Evolutionary conservation across 2,329 filamentous ascomycete species (phyloP), one percentile per base, ranked within the genome.

Genomic region (Conoideocrella luteorostrata): DNA sequence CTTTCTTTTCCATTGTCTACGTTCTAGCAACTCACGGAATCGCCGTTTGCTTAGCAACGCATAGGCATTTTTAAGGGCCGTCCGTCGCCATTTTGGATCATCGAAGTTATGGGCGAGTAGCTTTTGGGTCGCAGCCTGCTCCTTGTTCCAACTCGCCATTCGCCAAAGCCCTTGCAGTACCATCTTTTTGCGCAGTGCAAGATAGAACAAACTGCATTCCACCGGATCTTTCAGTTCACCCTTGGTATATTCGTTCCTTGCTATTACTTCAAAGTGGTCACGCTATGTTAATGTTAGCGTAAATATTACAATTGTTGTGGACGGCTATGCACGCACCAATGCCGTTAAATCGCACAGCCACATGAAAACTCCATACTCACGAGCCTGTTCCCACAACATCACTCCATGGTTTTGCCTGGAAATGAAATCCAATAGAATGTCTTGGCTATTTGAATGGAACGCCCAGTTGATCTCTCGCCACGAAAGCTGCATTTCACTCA

Each of bases 11-110:
- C 17, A 9, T 18, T n/a, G n/a, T n/a, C n/a, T n/a, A n/a, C n/a
- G n/a, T 26, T 20, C 7, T 32, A 11, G n/a, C n/a, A 24, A 46
- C 49, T 52, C 28, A 88, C 85, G 79, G 61, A 96, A 96, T 39
- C 93, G 77, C 35, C 88, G 78, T 64, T 89, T 94, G 51, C 91
- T 93, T 59, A 98, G 82, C 43, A 98, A 66, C 3, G 93, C 91
- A 65, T 96, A 98, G 0, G 93, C 93, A 61, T 98, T 98, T 66
- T 98, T 98, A 47, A 95, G 69, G 0, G 93, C 93, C 4, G 88
- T 81, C 2, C 86, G 95, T 60, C 79, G 86, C 87, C 93, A 97
- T 53, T 87, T 84, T 1, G 82, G 75, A 49, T 95, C 86, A 4
- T 80, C 74, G 62, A 98, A 98, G 61, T 97, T 89, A 57, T 96